Percentiles rank a stretch among this genome's conserved stretches.
phyloP scores from a whole-genome alignment of 179 eudicot species.

The Beta lomatogona region DNA sequence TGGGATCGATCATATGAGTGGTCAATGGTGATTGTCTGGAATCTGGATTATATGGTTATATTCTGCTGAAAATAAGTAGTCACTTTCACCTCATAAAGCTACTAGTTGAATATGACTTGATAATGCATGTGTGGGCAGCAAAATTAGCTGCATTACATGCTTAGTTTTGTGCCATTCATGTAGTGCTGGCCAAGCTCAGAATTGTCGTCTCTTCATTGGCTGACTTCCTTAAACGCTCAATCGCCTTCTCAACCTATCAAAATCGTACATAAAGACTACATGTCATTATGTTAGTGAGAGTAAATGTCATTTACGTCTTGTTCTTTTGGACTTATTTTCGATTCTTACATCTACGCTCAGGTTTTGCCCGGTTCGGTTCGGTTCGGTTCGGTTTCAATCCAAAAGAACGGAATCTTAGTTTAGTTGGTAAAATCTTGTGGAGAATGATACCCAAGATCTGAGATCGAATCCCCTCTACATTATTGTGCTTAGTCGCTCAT shows the following conservation, averaged over 20 bases:
- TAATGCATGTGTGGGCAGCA: background rate
- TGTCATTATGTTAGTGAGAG: no score
- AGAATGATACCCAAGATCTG: no score
- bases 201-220: slow-evolving; percentile 34
- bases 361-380: no score
- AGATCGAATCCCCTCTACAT: no score
- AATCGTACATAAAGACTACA: background rate
- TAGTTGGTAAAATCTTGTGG: no score
- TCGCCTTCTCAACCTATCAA: slow-evolving; percentile 41
- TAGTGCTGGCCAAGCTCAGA: slow-evolving; percentile 11
- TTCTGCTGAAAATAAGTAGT: background rate
- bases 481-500: no score
- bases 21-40: background rate
- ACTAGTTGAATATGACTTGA: background rate
- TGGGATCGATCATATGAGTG: background rate
- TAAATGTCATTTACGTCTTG: no score
- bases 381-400: no score
- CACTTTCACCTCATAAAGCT: background rate
- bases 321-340: no score
- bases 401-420: no score
- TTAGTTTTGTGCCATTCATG: background rate
- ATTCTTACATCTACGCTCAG: no score
- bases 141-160: background rate
- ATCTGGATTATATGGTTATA: background rate
- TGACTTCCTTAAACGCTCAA: slow-evolving; percentile 38